Percentiles rank a stretch among this genome's conserved stretches.
These are phyloP conservation scores for Smallanthus sonchifolius DNA, from an alignment of 129 eudicot genomes.

Conservation along the genomic window DNA sequence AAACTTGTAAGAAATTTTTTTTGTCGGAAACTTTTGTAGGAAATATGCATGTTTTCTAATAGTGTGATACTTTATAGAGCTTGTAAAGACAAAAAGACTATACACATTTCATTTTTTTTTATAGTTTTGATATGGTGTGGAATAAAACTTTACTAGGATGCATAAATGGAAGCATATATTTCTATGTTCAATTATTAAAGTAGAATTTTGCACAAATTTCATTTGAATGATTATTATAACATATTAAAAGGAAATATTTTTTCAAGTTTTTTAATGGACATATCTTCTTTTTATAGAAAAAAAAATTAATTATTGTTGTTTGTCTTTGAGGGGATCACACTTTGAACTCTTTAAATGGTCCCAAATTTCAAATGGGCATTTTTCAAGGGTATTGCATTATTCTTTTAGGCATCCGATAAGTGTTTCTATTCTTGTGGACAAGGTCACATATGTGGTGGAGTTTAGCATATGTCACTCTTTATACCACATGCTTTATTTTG, in stretches of 20 bases:
- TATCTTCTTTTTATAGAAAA: constrained; percentile 9
- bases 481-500: constrained; percentile 12
- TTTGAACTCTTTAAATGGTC: constrained; percentile 31
- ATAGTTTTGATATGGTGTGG: constrained; percentile 25
- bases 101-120: constrained; percentile 1
- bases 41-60: too few species aligned
- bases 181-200: constrained; percentile 31
- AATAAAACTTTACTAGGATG: constrained; percentile 20
- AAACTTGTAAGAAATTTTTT: too few species aligned
- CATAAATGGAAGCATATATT: constrained; percentile 14
- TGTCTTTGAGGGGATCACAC: constrained; percentile 26
- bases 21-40: too few species aligned
- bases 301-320: constrained; percentile 13
- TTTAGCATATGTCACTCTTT: constrained; percentile 21
- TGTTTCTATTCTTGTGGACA: constrained; percentile 32
- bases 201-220: constrained; percentile 5
- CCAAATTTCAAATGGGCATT: constrained; percentile 27
- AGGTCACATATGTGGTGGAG: constrained; percentile 25
- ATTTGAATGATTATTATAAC: constrained; percentile 19
- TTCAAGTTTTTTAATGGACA: constrained; percentile 6
- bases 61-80: not conserved
- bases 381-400: constrained; percentile 24
- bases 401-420: constrained; percentile 23
- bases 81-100: constrained; percentile 7
- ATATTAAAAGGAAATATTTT: constrained; percentile 12